Conservation (phyloP, 2,329 filamentous ascomycete species). For the Aspergillus luchuensis region DNA sequence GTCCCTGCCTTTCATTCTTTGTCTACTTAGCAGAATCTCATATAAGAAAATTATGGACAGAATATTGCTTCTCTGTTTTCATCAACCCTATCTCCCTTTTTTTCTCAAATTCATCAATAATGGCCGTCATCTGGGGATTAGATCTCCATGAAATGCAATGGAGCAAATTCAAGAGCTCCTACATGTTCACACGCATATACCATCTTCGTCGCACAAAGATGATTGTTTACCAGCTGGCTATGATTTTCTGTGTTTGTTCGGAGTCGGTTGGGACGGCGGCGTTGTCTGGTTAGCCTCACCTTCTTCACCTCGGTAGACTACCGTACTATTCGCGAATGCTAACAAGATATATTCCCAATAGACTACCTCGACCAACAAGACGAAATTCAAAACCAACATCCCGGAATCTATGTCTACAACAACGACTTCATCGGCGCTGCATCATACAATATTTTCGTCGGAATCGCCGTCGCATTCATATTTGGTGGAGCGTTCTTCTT, state of each 20-base stretch:
- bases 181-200: constrained; percentile 60
- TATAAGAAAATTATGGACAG: background rate
- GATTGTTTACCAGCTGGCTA: constrained; percentile 61
- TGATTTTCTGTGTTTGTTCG: constrained; percentile 60
- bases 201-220: constrained; percentile 61
- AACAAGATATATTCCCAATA: constrained; percentile 21
- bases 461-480: constrained; percentile 59
- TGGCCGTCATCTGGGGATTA: constrained; percentile 60
- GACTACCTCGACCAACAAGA: constrained; percentile 59
- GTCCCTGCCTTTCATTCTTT: background rate
- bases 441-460: constrained; percentile 62
- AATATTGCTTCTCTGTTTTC: too few relatives aligned
- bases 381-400: constrained; percentile 45
- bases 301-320: too few relatives aligned
- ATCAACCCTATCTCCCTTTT: too few relatives aligned
- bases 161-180: constrained; percentile 58
- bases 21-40: too few relatives aligned
- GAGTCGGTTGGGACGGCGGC: constrained; percentile 60
- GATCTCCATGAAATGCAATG: constrained; percentile 60
- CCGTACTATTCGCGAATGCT: background rate
- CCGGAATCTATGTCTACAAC: constrained; percentile 52
- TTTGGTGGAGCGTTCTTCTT: constrained; percentile 64
- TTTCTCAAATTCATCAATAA: constrained; percentile 15
- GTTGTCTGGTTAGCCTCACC: constrained; percentile 54
- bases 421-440: constrained; percentile 59